These are phyloP conservation scores for Geranium rotundifolium DNA, from an alignment of 345 rosid genomes.

Conservation along the genomic window DNA sequence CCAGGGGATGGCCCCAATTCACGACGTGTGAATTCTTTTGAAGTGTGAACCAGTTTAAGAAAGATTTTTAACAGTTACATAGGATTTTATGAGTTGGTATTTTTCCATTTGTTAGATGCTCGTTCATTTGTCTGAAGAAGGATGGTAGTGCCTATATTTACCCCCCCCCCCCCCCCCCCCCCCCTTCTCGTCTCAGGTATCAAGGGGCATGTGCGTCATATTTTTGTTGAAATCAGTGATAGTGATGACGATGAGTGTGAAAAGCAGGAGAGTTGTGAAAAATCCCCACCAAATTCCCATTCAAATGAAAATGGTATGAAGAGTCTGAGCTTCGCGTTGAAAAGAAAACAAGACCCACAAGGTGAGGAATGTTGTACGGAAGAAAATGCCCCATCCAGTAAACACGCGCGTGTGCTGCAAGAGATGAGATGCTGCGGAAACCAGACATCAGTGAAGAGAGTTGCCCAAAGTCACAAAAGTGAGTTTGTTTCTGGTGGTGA, in stretches of 20 bases:
- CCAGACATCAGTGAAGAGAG: not conserved
- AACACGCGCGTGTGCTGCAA: not conserved
- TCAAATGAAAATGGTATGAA: not conserved
- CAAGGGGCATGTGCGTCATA: not conserved
- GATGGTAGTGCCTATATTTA: not conserved
- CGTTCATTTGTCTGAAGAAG: not conserved
- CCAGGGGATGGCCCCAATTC: too few species aligned
- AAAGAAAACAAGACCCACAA: slow-evolving; percentile 6
- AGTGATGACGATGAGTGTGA: not conserved
- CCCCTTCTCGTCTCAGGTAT: not conserved
- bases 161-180: not conserved
- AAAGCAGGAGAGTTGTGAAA: not conserved
- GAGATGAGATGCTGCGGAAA: not conserved
- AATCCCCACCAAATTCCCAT: not conserved
- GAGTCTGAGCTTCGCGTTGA: not conserved
- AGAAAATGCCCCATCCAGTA: not conserved
- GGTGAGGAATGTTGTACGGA: not conserved
- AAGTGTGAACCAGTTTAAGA: too few species aligned
- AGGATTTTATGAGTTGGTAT: too few species aligned
- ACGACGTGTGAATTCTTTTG: too few species aligned
- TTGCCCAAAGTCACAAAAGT: not conserved
- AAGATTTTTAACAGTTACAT: too few species aligned
- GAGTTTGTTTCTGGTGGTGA: not conserved
- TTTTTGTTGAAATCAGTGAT: not conserved
- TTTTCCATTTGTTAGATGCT: not conserved